Percentiles rank a stretch among this genome's conserved stretches.
Conservation (phyloP, 2,329 filamentous ascomycete species). For the Xylariaceae sp. region DNA sequence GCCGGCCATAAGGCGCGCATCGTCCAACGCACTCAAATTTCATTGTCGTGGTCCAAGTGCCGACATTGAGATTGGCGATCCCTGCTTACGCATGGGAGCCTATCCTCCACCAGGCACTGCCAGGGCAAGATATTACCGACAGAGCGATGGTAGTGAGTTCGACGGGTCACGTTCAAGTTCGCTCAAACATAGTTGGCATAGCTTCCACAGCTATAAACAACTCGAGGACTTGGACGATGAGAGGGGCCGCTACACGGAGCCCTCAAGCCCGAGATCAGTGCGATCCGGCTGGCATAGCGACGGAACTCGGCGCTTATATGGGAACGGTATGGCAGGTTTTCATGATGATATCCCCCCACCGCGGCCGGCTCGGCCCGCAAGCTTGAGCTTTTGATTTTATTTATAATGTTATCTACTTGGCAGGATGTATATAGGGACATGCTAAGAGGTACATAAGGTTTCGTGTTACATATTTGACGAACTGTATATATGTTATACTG, state of each 20-base stretch:
- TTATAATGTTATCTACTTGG: too few relatives aligned
- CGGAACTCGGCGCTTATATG: background rate
- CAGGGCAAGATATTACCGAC: background rate
- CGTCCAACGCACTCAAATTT: background rate
- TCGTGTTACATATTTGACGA: too few relatives aligned
- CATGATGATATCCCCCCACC: too few relatives aligned
- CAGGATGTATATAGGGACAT: too few relatives aligned
- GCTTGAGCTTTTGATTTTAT: too few relatives aligned
- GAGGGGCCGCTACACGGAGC: background rate
- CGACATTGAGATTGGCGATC: background rate
- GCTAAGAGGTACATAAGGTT: too few relatives aligned
- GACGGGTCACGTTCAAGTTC: background rate
- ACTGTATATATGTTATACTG: too few relatives aligned
- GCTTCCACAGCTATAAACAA: background rate
- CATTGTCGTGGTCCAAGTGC: constrained; percentile 3
- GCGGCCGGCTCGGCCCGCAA: too few relatives aligned
- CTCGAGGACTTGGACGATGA: background rate
- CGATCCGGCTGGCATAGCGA: constrained; percentile 3
- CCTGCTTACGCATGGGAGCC: constrained; percentile 1
- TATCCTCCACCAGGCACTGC: background rate
- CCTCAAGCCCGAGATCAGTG: constrained; percentile 1
- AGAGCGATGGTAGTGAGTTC: constrained; percentile 1
- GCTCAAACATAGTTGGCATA: constrained; percentile 1
- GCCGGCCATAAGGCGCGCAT: background rate
- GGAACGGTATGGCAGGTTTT: background rate